Evolutionary conservation across 345 rosid species (phyloP).

Genomic region (Euphorbia lathyris): DNA sequence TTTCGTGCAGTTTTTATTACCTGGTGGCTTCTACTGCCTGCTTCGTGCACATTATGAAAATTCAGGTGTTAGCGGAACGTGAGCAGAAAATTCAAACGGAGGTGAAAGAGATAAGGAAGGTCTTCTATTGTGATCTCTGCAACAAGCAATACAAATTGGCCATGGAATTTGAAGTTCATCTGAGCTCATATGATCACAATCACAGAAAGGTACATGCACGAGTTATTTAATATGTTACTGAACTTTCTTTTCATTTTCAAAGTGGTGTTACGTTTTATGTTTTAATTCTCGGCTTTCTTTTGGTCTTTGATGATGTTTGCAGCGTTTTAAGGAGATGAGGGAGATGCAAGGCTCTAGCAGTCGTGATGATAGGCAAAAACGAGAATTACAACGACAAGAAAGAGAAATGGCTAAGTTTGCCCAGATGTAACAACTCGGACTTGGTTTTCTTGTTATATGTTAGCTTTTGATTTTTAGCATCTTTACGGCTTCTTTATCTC

Average conservation of each 20-base stretch:
- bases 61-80: slow-evolving; percentile 99
- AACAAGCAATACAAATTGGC: slow-evolving; percentile 95
- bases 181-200: slow-evolving; percentile 98
- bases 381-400: slow-evolving; percentile 86
- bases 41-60: slow-evolving; percentile 99
- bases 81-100: slow-evolving; percentile 97
- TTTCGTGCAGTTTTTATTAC: slow-evolving; percentile 97
- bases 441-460: neutral
- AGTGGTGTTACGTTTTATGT: neutral
- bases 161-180: slow-evolving; percentile 92
- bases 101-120: slow-evolving; percentile 90
- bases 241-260: neutral
- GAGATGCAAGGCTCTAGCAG: slow-evolving; percentile 82
- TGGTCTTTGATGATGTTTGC: slow-evolving; percentile 31
- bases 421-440: slow-evolving; percentile 30
- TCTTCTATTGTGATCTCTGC: slow-evolving; percentile 92
- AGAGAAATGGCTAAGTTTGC: slow-evolving; percentile 88
- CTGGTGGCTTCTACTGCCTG: slow-evolving; percentile 99
- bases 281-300: neutral
- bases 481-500: neutral
- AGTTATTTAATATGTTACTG: neutral
- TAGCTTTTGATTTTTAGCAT: neutral
- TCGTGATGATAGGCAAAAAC: slow-evolving; percentile 90
- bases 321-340: slow-evolving; percentile 97
- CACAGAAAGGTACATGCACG: slow-evolving; percentile 84